Base-by-base conservation (phyloP, 768 basidiomycete species). In the Tricholoma sp. region DNA sequence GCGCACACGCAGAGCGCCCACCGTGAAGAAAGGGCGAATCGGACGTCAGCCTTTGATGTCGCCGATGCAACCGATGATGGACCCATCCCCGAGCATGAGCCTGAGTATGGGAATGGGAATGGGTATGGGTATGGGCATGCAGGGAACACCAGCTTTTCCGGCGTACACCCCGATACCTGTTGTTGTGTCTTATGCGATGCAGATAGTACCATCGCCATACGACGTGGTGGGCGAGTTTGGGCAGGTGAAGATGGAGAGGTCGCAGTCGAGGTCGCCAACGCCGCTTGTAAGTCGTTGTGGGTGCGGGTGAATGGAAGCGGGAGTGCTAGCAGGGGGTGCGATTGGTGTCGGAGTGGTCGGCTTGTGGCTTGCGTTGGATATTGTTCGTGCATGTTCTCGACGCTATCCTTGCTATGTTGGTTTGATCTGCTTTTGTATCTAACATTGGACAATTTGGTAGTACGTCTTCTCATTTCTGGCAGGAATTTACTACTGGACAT, bases 191-290 rank as follows among this genome's bases (percentile, higher is more conserved):
- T 45, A 37, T 24, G 52, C 31, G 41, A 35, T 37, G 11, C 61
- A 63, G 50, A 60, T 18, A 32, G 39, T 18, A 32, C 52, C 55
- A 18, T n/a, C 56, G 12, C 3, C 64, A 3, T 76, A 74, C 63
- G 74, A 76, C 57, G 59, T 75, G 1, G 70, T 73, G 16, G 66
- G 66, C 6, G 78, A 80, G 63, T 72, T 79, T 67, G 76, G 75
- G 2, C 68, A 71, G 59, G 70, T 74, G 75, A 67, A 66, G 50
- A 45, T 73, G 34, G 61, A 54, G 14, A 43, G 39, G 9, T 29
- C 53, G 4, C 12, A 22, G 11, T 54, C 53, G 8, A 10, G 18
- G 11, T 43, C 41, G 10, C 53, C 41, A 5, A 32, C 21, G 11
- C 41, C 16, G 6, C 27, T 18, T 45, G 53, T 19, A 3, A 29